Evolutionary conservation across 345 rosid species (phyloP).

Genomic region (Lumnitzera littorea): DNA sequence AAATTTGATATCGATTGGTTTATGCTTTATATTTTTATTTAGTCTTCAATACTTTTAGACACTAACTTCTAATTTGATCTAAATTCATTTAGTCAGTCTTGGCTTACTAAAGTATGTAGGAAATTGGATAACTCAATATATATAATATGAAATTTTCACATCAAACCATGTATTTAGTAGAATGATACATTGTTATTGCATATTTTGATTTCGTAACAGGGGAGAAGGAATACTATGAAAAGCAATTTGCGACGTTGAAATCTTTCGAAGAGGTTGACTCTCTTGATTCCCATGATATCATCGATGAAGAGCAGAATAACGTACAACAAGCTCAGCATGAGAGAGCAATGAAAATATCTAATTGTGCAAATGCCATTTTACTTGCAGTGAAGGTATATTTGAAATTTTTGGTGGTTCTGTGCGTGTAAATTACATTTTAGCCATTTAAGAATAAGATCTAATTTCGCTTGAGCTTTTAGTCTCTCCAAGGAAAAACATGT

Average conservation of each 20-base stretch:
- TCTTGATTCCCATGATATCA: conserved; percentile 1
- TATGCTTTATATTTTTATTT: no score
- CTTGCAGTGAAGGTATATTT: conserved; percentile 16
- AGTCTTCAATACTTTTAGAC: no score
- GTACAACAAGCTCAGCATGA: conserved; percentile 14
- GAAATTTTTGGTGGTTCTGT: background rate
- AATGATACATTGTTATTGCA: background rate
- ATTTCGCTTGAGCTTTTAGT: no score
- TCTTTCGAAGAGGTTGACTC: conserved; percentile 29
- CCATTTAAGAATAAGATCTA: background rate
- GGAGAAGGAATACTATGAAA: conserved; percentile 34
- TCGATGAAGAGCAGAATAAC: conserved; percentile 9
- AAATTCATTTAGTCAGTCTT: no score
- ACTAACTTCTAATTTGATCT: no score
- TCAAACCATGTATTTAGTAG: background rate
- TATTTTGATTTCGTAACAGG: conserved; percentile 8
- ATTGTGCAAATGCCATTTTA: conserved; percentile 16
- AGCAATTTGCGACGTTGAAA: conserved; percentile 23
- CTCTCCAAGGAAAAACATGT: no score
- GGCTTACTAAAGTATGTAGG: no score
- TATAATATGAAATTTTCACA: no score
- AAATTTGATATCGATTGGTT: no score
- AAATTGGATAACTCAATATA: no score
- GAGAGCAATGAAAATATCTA: conserved; percentile 25
- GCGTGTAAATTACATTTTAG: background rate